Percentiles rank a stretch among this genome's conserved stretches.
Conservation (phyloP, 2,329 filamentous ascomycete genomes). For the Leptographium flavum region DNA sequence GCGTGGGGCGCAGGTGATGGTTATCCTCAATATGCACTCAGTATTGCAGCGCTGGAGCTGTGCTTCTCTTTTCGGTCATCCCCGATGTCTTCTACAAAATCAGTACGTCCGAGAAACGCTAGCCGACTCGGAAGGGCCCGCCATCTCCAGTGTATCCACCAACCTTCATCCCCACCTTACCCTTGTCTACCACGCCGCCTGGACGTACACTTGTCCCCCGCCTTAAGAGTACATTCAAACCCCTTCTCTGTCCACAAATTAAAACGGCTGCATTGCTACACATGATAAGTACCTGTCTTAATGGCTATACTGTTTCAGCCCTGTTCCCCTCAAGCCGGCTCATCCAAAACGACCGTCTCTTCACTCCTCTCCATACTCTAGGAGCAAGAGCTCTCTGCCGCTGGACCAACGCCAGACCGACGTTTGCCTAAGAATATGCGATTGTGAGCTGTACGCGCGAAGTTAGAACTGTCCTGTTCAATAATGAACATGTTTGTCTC, state of each 20-base stretch:
- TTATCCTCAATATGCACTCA: background rate
- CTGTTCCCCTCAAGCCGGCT: no score
- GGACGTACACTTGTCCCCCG: background rate
- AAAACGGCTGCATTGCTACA: no score
- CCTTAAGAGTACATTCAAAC: no score
- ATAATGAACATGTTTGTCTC: background rate
- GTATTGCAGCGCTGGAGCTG: background rate
- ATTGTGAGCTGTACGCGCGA: conserved; percentile 3
- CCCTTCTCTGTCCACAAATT: no score
- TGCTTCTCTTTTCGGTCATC: background rate
- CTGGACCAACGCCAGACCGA: background rate
- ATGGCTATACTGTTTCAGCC: background rate
- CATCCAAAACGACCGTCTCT: background rate
- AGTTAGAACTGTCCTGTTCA: background rate
- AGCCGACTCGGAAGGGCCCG: background rate
- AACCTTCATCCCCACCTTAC: background rate
- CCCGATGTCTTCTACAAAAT: background rate
- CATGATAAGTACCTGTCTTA: no score
- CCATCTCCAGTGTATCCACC: background rate
- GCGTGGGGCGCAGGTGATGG: background rate
- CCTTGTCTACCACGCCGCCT: background rate
- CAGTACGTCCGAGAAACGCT: no score
- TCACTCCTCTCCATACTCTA: background rate
- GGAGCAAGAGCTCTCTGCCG: no score
- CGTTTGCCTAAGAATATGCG: background rate